A percentile compares a stretch with the other conserved stretches of the same genome.
Conservation (phyloP, 2,329 filamentous ascomycete species). For the Penicillium concentricum region DNA sequence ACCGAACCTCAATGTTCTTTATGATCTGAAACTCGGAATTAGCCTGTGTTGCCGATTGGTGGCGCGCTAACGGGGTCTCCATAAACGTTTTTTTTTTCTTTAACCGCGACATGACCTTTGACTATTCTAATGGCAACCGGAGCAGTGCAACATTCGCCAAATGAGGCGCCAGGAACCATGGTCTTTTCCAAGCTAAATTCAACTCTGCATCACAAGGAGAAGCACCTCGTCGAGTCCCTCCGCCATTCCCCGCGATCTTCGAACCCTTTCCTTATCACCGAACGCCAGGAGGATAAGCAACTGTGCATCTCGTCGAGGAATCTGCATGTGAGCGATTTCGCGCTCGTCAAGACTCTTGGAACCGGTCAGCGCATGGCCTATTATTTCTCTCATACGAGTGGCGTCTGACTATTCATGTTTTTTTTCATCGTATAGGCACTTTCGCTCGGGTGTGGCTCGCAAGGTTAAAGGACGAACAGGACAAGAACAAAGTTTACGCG, state of each 20-base stretch:
- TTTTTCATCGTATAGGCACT: conserved; percentile 40
- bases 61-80: conserved; percentile 24
- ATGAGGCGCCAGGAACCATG: conserved; percentile 27
- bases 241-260: conserved; percentile 30
- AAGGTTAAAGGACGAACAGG: conserved; percentile 40
- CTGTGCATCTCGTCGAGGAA: conserved; percentile 38
- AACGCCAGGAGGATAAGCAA: conserved; percentile 39
- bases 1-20: conserved; percentile 9
- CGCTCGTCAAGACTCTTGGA: conserved; percentile 49
- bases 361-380: conserved; percentile 41
- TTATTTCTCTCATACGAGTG: not conserved
- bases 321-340: conserved; percentile 46
- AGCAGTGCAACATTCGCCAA: conserved; percentile 38
- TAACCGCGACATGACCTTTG: conserved; percentile 31
- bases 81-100: conserved; percentile 16
- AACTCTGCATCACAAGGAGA: conserved; percentile 31
- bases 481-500: conserved; percentile 46
- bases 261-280: conserved; percentile 40
- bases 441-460: conserved; percentile 54
- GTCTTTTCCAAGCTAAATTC: conserved; percentile 15
- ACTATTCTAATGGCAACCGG: conserved; percentile 42
- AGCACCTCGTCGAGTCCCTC: conserved; percentile 29
- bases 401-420: conserved; percentile 3
- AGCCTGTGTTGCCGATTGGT: conserved; percentile 22
- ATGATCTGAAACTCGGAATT: conserved; percentile 8